Evolutionary conservation across 495 filamentous ascomycete species (phyloP), one percentile per base, ranked within the genome.

Genomic region (Tuber magnatum): DNA sequence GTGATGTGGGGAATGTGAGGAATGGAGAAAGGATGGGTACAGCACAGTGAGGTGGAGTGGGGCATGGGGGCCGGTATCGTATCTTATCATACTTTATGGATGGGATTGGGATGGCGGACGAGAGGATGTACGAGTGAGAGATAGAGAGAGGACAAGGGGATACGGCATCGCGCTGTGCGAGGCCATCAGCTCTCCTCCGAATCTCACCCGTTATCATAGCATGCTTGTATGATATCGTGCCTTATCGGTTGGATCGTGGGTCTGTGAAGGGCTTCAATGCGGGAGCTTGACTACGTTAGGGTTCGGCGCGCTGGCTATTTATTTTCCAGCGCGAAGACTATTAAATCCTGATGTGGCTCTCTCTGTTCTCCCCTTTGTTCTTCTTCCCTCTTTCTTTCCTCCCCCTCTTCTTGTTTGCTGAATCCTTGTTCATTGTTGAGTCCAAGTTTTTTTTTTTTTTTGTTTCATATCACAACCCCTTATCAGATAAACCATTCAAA

Each of bases 361-460:
- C 38, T 73, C 46, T 39, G 68, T 70, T 73, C 39, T 70, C 46
- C 73, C 69, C 42, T 69, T 48, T 70, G 32, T 48, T 7, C 35
- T 73, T 71, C 44, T 12, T 32, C 35, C 39, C 14, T 22, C 39
- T 12, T 42, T 12, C 32, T 5, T 35, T 35, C 16, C 48, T 73
- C 9, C 61, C 43, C 12, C 20, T 73, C 61, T 65, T 41, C n/a
- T 56, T 51, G 39, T 41, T 72, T 69, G 38, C 61, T 73, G 65
- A 68, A 39, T 68, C 73, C 74, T 51, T n/a, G 24, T 46, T 73
- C 73, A 39, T 72, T 68, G 65, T 80, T n/a, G 40, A 74, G 71
- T 75, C 72, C 3, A 61, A 72, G 65, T 71, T 69, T 73, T 73
- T 69, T 46, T 32, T 70, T 24, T n/a, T 44, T n/a, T 35, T 28